phyloP scores from a whole-genome alignment of 1,139 yeast genomes.

The Lodderomyces oxycetoniae region DNA sequence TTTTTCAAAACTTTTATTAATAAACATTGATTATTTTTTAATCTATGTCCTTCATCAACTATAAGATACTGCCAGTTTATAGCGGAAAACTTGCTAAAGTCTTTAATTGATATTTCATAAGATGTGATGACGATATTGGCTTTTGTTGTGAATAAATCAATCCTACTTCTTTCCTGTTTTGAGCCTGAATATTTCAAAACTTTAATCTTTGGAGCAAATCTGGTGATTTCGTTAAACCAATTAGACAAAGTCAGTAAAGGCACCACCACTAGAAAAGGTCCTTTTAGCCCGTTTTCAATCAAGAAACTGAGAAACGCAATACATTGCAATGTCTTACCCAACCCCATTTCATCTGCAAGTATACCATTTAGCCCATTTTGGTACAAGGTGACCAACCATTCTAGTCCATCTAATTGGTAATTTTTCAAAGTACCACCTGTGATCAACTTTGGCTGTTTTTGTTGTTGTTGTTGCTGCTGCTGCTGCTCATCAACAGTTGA shows the following conservation, averaged over 20 bases:
- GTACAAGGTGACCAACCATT: constrained; percentile 82
- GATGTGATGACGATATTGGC: constrained; percentile 65
- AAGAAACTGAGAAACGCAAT: constrained; percentile 73
- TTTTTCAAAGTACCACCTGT: constrained; percentile 69
- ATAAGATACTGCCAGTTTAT: constrained; percentile 76
- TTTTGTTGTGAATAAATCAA: constrained; percentile 18
- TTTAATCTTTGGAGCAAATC: constrained; percentile 69
- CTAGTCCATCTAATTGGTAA: constrained; percentile 85
- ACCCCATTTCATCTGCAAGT: constrained; percentile 95
- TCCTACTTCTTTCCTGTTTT: constrained; percentile 48
- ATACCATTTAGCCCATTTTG: constrained; percentile 95
- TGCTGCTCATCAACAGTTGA: no score
- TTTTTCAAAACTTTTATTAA: constrained; percentile 67
- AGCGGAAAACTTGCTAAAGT: constrained; percentile 47
- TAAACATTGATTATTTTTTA: constrained; percentile 76
- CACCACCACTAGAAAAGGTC: constrained; percentile 83
- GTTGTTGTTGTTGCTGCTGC: no score
- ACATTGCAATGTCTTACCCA: constrained; percentile 88
- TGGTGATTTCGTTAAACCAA: constrained; percentile 70
- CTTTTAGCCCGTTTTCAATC: constrained; percentile 71
- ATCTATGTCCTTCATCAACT: constrained; percentile 94
- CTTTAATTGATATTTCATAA: constrained; percentile 75
- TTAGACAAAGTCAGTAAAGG: constrained; percentile 85
- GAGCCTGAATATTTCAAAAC: constrained; percentile 64
- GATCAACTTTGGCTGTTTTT: constrained; percentile 63